These are phyloP conservation scores for Escallonia herrerae DNA, from an alignment of 129 eudicot genomes.

Conservation along the genomic window DNA sequence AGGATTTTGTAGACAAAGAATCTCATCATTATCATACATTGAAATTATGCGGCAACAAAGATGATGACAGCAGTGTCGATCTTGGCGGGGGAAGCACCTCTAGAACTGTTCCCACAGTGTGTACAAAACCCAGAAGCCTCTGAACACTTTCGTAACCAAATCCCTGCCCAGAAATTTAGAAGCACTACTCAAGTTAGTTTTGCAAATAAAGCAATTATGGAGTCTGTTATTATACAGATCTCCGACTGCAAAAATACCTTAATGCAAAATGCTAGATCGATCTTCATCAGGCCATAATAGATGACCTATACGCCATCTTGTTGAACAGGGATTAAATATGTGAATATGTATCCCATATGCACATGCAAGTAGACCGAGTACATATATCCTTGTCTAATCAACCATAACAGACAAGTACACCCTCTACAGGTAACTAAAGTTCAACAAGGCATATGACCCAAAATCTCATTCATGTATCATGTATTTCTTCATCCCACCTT, in stretches of 20 bases:
- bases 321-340: too few species aligned
- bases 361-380: too few species aligned
- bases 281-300: neutral
- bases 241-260: too few species aligned
- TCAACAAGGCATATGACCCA: too few species aligned
- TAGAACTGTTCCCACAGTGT: constrained; percentile 58
- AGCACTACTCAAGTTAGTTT: neutral
- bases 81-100: constrained; percentile 68
- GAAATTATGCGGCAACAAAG: constrained; percentile 51
- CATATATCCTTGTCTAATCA: too few species aligned
- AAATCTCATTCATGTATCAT: too few species aligned
- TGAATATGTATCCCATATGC: too few species aligned
- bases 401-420: too few species aligned
- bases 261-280: neutral
- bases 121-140: constrained; percentile 62
- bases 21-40: constrained; percentile 45
- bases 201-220: neutral
- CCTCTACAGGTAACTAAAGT: too few species aligned
- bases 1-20: neutral
- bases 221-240: too few species aligned
- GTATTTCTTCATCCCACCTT: too few species aligned
- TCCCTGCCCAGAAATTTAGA: constrained; percentile 29
- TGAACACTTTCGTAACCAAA: constrained; percentile 59
- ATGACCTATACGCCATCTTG: too few species aligned
- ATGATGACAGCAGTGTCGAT: constrained; percentile 57